A percentile compares a stretch with the other conserved stretches of the same genome.
Conservation (phyloP, 768 basidiomycete genomes). For the Phylloporus sp. region DNA sequence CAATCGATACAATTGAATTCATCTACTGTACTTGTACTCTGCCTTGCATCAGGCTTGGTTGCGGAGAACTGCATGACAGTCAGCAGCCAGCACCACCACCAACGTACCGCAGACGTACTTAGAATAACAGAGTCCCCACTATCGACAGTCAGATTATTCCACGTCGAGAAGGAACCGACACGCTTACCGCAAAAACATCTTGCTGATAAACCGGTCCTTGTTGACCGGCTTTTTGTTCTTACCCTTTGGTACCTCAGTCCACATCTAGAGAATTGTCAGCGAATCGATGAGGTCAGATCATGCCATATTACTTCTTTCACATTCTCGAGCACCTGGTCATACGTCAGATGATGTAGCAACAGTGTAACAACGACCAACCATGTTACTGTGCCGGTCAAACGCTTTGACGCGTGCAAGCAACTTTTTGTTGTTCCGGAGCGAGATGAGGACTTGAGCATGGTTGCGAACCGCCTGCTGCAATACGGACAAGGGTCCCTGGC, state of each 20-base stretch:
- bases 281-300: not conserved
- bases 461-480: conserved; percentile 97
- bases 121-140: conserved; percentile 98
- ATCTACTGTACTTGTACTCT: too few species aligned
- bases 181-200: conserved; percentile 94
- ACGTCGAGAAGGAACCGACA: conserved; percentile 6
- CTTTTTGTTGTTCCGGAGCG: conserved; percentile 97
- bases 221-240: conserved; percentile 99
- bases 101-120: conserved; percentile 49
- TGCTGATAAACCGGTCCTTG: conserved; percentile 99
- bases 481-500: conserved; percentile 94
- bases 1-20: not conserved
- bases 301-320: conserved; percentile 78
- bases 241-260: conserved; percentile 96
- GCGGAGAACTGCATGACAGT: conserved; percentile 59
- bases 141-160: conserved; percentile 11
- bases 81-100: conserved; percentile 24
- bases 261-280: conserved; percentile 64
- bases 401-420: conserved; percentile 93
- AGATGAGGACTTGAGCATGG: conserved; percentile 96
- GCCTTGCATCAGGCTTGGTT: conserved; percentile 51
- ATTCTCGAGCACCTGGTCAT: conserved; percentile 85
- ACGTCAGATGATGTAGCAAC: conserved; percentile 6
- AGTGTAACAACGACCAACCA: conserved; percentile 52
- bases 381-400: conserved; percentile 97